Conservation (phyloP, 768 basidiomycete species). For the Rhodotorula babjevae region DNA sequence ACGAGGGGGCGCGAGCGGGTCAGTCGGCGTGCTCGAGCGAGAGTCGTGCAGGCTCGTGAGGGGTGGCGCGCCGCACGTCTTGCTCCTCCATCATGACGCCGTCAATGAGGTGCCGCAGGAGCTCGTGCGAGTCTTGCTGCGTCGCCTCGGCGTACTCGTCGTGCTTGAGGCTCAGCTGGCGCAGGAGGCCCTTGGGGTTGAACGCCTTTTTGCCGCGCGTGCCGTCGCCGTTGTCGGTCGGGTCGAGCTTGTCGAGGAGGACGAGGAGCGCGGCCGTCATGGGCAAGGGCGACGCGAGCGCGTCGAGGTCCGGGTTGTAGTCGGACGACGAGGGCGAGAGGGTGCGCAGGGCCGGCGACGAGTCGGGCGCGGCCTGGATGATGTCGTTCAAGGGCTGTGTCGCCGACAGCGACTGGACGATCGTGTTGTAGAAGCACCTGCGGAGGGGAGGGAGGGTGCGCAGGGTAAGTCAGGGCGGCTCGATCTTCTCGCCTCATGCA, state of each 20-base stretch:
- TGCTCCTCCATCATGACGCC: constrained; percentile 91
- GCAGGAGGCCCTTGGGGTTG: constrained; percentile 51
- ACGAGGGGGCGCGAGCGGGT: background rate
- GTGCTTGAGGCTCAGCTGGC: constrained; percentile 72
- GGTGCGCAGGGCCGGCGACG: constrained; percentile 63
- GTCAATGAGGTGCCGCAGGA: constrained; percentile 80
- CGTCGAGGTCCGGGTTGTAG: constrained; percentile 55
- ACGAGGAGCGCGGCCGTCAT: constrained; percentile 46
- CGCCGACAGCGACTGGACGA: constrained; percentile 67
- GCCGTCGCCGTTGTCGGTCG: background rate
- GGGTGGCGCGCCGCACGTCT: constrained; percentile 55
- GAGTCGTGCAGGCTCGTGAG: no score
- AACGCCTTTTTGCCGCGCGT: constrained; percentile 29
- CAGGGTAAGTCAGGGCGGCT: background rate
- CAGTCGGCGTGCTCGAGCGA: background rate
- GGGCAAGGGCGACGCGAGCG: constrained; percentile 51
- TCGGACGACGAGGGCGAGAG: constrained; percentile 58
- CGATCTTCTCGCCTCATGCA: no score
- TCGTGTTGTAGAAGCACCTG: constrained; percentile 95
- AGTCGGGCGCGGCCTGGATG: constrained; percentile 24
- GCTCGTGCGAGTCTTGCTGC: constrained; percentile 95
- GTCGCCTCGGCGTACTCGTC: constrained; percentile 92
- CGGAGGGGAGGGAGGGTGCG: background rate
- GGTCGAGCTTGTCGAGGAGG: constrained; percentile 35
- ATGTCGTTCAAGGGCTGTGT: constrained; percentile 42